Evolutionary conservation across 148 eudicot species (phyloP), one percentile per base, ranked within the genome.

Genomic region (Suaeda aralocaspica): DNA sequence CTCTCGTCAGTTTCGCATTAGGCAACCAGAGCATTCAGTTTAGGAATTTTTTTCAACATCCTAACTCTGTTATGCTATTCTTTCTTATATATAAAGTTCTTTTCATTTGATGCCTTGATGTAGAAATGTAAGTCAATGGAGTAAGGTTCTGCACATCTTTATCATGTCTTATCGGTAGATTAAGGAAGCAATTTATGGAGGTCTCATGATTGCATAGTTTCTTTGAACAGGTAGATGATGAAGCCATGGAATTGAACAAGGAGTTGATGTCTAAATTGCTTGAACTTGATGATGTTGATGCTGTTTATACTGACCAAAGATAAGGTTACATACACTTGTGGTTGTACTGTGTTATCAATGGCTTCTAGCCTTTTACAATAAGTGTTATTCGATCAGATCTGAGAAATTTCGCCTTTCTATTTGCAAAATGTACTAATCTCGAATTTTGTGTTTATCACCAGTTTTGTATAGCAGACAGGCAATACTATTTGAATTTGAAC

Each of bases 211-310:
- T 31, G 31, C 59, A 34, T 70, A 8, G 30, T 58, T 31, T 64
- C n/a, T 34, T 12, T 45, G 42, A 25, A 60, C 86, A 94, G 99
- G 99, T 84, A 57, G 99, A 95, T 67, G 97, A 91, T 59, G 99
- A 91, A 82, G 99, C 99, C 66, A 72, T 77, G 90, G 96, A 88
- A 49, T 86, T 95, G 76, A 95, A 95, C 90, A 95, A 87, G 87
- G 96, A 86, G 68, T 81, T 95, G 66, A 86, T 91, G 84, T 84
- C 96, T 76, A 78, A 85, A 77, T 72, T 95, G 76, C 92, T 95
- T 34, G 99, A 95, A 66, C 97, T 95, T 22, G 96, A 94, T 57
- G 99, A 94, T 50, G 99, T 94, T 44, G 99, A 94, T 77, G 97
- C 93, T 65, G 97, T 94, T 41, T 91, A 86, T 77, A 83, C 90